Percentiles rank a stretch among this genome's conserved stretches.
Evolutionary conservation across 2,329 filamentous ascomycete species (phyloP).

Genomic region (Scytalidium sp.): DNA sequence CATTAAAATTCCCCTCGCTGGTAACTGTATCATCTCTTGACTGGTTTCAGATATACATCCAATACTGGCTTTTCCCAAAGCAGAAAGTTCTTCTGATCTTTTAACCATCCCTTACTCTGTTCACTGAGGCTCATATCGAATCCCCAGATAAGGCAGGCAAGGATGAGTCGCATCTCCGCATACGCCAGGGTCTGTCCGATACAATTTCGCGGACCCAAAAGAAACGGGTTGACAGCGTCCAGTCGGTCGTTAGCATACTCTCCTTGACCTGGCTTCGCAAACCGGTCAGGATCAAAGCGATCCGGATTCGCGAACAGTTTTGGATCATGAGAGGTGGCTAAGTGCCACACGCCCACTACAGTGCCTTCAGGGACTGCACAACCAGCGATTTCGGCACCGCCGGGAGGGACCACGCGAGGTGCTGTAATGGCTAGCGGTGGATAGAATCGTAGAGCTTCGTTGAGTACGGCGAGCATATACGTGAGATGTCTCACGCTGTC

Average conservation of each 20-base stretch:
- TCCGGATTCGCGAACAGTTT: constrained; percentile 4
- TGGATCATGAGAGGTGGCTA: neutral
- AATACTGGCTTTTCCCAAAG: constrained; percentile 8
- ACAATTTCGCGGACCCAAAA: constrained; percentile 11
- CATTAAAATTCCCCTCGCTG: too few species aligned
- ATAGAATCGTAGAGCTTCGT: constrained; percentile 39
- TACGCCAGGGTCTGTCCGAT: constrained; percentile 13
- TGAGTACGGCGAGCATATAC: constrained; percentile 36
- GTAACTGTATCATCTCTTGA: neutral
- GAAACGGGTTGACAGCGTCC: constrained; percentile 11
- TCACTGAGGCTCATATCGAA: constrained; percentile 5
- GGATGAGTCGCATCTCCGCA: constrained; percentile 15
- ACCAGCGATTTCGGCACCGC: neutral
- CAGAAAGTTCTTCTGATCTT: constrained; percentile 5
- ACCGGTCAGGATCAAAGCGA: constrained; percentile 1
- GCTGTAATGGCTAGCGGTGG: constrained; percentile 15
- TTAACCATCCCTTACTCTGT: constrained; percentile 7
- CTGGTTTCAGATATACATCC: neutral
- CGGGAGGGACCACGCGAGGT: neutral
- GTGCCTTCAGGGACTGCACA: neutral
- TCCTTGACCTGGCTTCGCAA: neutral
- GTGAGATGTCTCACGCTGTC: constrained; percentile 22
- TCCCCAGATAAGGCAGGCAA: constrained; percentile 14
- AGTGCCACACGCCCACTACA: neutral
- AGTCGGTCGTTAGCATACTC: constrained; percentile 6